Conservation (phyloP, 352 stramenopile genomes). For the Globisporangium acanthophoron region DNA sequence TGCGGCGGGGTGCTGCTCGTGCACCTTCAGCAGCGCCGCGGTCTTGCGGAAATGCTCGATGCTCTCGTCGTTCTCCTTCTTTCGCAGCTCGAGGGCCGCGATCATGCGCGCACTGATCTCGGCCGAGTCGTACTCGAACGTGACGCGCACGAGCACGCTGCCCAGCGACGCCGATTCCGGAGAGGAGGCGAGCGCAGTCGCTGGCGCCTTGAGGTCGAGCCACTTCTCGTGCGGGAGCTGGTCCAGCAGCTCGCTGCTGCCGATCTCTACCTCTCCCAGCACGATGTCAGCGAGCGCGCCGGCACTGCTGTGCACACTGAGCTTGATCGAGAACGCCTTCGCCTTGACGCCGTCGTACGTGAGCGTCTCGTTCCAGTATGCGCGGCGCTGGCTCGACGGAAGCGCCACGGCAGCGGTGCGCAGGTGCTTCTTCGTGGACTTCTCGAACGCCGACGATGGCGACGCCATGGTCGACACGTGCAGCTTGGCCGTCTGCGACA, state of each 20-base stretch:
- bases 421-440: conserved; percentile 63
- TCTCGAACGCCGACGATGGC: conserved; percentile 58
- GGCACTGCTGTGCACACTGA: conserved; percentile 49
- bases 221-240: conserved; percentile 51
- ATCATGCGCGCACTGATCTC: conserved; percentile 37
- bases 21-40: conserved; percentile 39
- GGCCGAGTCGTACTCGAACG: conserved; percentile 51
- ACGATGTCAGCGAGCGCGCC: conserved; percentile 62
- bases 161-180: conserved; percentile 13
- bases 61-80: conserved; percentile 62
- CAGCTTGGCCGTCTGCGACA: conserved; percentile 19
- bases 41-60: conserved; percentile 59
- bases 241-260: conserved; percentile 44
- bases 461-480: conserved; percentile 61
- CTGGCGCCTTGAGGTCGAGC: conserved; percentile 41
- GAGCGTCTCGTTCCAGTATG: conserved; percentile 46
- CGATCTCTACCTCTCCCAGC: conserved; percentile 59
- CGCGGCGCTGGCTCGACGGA: conserved; percentile 15
- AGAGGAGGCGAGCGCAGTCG: conserved; percentile 15
- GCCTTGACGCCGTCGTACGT: conserved; percentile 64
- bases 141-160: conserved; percentile 50
- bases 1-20: conserved; percentile 53
- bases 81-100: conserved; percentile 36
- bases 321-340: conserved; percentile 60
- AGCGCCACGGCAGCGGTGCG: conserved; percentile 27